Percentiles rank a stretch among this genome's conserved stretches.
Evolutionary conservation across 805 yeast genomes (phyloP).

Genomic region (Hanseniaspora taiwanica): DNA sequence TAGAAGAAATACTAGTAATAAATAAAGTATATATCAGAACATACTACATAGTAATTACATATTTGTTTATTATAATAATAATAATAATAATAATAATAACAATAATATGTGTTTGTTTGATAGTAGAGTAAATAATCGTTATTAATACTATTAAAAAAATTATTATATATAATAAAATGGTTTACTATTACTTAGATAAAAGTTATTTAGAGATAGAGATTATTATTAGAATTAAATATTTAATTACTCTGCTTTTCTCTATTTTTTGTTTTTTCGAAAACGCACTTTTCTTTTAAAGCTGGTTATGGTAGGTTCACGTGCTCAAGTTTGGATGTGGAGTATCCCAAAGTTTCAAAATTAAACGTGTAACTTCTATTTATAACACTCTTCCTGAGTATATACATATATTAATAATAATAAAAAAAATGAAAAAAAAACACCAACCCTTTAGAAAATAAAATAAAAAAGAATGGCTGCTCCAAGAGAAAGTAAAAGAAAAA

Average conservation of each 20-base stretch:
- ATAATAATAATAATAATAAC: background rate
- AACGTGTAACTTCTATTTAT: background rate
- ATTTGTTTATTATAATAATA: background rate
- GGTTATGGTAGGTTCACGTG: too few relatives aligned
- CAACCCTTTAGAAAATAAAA: background rate
- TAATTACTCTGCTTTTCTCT: too few relatives aligned
- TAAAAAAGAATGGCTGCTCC: conserved; percentile 25
- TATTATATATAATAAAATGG: background rate
- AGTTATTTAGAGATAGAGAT: too few relatives aligned
- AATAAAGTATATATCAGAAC: conserved; percentile 1
- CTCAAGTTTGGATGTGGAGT: too few relatives aligned
- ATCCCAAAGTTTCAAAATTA: background rate
- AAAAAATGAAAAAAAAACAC: conserved; percentile 1
- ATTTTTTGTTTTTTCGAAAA: too few relatives aligned
- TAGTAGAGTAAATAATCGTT: too few relatives aligned
- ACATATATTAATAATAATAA: background rate
- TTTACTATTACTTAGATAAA: background rate
- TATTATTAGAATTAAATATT: too few relatives aligned
- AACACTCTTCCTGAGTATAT: background rate
- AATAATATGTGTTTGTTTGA: too few relatives aligned
- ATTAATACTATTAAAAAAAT: too few relatives aligned
- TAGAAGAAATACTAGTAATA: too few relatives aligned
- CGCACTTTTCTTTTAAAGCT: too few relatives aligned
- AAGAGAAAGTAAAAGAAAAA: conserved; percentile 25
- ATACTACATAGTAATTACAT: background rate